Evolutionary conservation across 176 grass and related monocot genomes (phyloP), one percentile per base, ranked within the genome.

Genomic region (Zizania latifolia): DNA sequence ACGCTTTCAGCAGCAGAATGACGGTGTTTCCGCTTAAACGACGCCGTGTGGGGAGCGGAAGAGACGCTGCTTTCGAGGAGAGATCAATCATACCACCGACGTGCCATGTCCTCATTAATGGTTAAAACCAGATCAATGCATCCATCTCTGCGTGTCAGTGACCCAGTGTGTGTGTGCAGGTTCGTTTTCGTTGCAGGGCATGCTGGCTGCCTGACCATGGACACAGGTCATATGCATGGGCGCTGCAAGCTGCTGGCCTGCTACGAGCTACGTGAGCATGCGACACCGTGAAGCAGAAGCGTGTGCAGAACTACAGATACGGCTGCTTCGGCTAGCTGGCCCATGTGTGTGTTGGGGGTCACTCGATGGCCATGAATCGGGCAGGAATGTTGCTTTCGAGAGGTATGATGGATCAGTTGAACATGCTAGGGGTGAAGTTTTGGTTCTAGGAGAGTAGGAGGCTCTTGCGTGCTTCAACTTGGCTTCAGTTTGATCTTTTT

Each of bases 1-100:
- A n/a, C 24, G 16, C 73, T 83, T 87, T 78, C 27, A 62, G 80
- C 68, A 43, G 32, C 80, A 83, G 68, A 67, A 87, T 87, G 68
- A 87, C 83, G 68, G 75, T 45, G 78, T 68, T 75, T 1, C 67
- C 40, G 80, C 24, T 36, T 30, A 65, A 28, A 27, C 65, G 65
- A 28, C 55, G 54, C 35, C 35, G 19, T 0, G 34, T 29, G 60
- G 17, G 8, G 21, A 61, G 57, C 24, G 28, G 23, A 32, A 39
- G 45, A 27, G 70, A 54, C 65, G 79, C 74, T 51, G 79, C 79
- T 83, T 46, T 43, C 74, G 53, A 83, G 79, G 65, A 43, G 31
- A 36, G 34, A 37, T 15, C 45, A 83, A 81, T 81, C 78, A 82
- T 87, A 50, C 13, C 31, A 22, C 2, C 15, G 45, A 60, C 50